Evolutionary conservation across 2,329 filamentous ascomycete genomes (phyloP), one percentile per base, ranked within the genome.

Genomic region (Aspergillus hiratsukae): DNA sequence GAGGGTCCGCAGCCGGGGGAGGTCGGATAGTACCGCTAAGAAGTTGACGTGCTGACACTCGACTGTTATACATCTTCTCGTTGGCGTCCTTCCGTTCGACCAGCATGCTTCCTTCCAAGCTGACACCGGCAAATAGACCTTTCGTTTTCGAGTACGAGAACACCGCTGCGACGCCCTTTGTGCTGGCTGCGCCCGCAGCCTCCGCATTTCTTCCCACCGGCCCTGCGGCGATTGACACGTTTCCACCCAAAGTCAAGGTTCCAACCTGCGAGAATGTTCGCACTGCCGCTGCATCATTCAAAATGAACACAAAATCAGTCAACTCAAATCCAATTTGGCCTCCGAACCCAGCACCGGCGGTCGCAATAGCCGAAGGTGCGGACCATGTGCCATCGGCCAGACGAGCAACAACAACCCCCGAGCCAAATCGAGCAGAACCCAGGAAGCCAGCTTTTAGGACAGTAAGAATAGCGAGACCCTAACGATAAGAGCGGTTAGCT

Each of bases 121-220:
- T 95, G 49, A 99, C 92, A 70, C 94, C 94, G 4, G 94, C 94
- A 66, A 99, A 99, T 31, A 99, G 79, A 21, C 94, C 94, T 79
- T 97, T 97, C 11, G 94, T 99, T 78, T 97, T 97, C 72, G 89
- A 94, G 81, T 99, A 99, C 68, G 90, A 90, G 80, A 99, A 99
- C 51, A 99, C 87, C 53, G 90, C 94, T 0, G 92, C 89, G 8
- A 97, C 88, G 61, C 91, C 87, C 78, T 87, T 93, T 61, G 96
- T 81, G 64, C 90, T 96, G 7, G 94, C 94, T 14, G 92, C 93
- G 61, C 94, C 94, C 37, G 94, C 93, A 11, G 94, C 94, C 75
- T 99, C 94, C 48, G 93, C 94, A 75, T 97, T 97, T 67, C 94
- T 85, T 54, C 94, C 94, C 27, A 99, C 84, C 0, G 94, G 94